Conservation (phyloP, 164 flowering plant species). For the Pachysandra terminalis region DNA sequence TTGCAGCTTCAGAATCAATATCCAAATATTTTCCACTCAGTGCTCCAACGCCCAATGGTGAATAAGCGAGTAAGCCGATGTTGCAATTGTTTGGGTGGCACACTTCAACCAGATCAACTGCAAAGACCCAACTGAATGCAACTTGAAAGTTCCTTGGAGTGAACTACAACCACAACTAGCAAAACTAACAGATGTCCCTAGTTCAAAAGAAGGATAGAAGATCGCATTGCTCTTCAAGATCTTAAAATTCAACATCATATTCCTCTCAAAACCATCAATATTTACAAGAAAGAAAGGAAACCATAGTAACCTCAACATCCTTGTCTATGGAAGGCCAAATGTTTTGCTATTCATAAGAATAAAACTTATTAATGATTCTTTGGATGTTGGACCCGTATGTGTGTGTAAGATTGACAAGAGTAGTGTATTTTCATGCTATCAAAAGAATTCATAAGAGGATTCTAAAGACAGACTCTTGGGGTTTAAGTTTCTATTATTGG, state of each 20-base stretch:
- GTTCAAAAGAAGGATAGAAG: neutral
- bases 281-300: neutral
- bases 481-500: neutral
- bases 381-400: no score
- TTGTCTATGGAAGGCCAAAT: neutral
- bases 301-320: neutral
- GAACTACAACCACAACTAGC: neutral
- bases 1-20: constrained; percentile 68
- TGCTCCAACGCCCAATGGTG: constrained; percentile 85
- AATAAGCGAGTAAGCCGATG: constrained; percentile 82
- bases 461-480: neutral
- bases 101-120: constrained; percentile 95
- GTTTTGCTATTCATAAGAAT: neutral
- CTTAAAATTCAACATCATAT: neutral
- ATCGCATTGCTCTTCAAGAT: neutral
- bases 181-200: neutral
- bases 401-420: no score
- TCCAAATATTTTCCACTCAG: constrained; percentile 82
- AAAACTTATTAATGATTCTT: neutral
- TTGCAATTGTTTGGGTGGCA: constrained; percentile 94
- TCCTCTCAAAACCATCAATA: neutral
- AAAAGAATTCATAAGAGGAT: no score
- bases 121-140: constrained; percentile 8
- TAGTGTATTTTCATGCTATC: no score
- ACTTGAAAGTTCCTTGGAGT: no score